Evolutionary conservation across 306 rosid genomes (phyloP).

Genomic region (Trifolium dubium): DNA sequence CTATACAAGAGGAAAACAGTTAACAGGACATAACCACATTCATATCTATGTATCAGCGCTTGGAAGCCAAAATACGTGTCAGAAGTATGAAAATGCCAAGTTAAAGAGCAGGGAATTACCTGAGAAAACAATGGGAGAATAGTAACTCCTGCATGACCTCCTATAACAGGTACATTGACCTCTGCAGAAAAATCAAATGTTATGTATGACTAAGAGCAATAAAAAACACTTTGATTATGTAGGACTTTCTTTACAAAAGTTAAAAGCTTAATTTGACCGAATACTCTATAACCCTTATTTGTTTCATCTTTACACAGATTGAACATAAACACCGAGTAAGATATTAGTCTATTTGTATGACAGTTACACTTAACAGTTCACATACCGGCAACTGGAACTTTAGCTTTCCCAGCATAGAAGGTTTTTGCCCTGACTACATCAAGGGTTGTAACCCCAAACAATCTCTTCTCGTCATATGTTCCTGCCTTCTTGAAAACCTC

Average conservation of each 20-base stretch:
- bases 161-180: constrained; percentile 96
- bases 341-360: background rate
- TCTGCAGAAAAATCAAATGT: constrained; percentile 57
- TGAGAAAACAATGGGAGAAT: constrained; percentile 98
- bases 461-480: constrained; percentile 71
- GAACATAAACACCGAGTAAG: background rate
- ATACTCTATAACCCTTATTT: background rate
- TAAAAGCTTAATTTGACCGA: background rate
- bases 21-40: constrained; percentile 18
- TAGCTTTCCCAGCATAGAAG: constrained; percentile 94
- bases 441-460: constrained; percentile 98
- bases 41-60: constrained; percentile 8
- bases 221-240: background rate
- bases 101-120: constrained; percentile 44
- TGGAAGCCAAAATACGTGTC: constrained; percentile 13
- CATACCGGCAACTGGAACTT: constrained; percentile 85
- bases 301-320: background rate
- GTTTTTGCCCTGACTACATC: constrained; percentile 98
- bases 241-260: constrained; percentile 2
- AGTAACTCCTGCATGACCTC: constrained; percentile 97
- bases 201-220: background rate
- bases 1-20: constrained; percentile 48
- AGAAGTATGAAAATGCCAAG: background rate
- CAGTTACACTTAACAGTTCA: constrained; percentile 19
- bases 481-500: constrained; percentile 99